These are phyloP conservation scores for Echinochloa phyllopogon DNA, from an alignment of 176 grass and related monocot species.

Conservation along the genomic window DNA sequence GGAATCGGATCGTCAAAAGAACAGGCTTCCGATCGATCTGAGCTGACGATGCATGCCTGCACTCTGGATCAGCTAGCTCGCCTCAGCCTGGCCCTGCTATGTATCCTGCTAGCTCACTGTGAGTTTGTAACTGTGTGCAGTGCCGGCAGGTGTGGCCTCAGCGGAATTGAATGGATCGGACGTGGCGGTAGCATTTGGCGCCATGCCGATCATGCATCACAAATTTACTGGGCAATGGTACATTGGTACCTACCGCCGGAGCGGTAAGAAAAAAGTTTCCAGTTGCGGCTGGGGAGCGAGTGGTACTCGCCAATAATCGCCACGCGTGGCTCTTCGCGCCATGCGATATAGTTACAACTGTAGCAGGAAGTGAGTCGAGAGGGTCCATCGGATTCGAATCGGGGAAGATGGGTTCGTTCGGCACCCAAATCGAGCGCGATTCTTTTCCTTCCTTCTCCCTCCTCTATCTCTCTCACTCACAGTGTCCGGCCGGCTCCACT, in stretches of 20 bases:
- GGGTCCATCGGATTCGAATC: background rate
- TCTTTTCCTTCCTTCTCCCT: too few species aligned
- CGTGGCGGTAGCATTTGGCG: background rate
- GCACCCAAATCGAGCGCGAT: constrained; percentile 27
- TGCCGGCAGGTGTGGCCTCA: background rate
- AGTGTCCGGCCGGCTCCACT: background rate
- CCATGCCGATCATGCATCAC: background rate
- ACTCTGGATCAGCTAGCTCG: background rate
- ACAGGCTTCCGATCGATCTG: background rate
- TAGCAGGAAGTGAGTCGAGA: too few species aligned
- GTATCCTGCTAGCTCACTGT: background rate
- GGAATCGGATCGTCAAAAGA: background rate
- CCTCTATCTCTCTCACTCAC: background rate
- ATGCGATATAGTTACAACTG: too few species aligned
- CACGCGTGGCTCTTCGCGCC: background rate
- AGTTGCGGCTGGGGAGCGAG: background rate
- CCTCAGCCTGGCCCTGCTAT: too few species aligned
- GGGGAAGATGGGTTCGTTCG: background rate
- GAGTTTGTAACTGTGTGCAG: constrained; percentile 1
- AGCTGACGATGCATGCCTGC: background rate
- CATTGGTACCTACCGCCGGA: background rate
- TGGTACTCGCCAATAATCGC: background rate
- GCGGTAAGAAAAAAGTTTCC: background rate
- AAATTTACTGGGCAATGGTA: background rate
- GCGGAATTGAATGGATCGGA: background rate